Conservation (phyloP, 2,329 filamentous ascomycete genomes). For the Fusarium miscanthi region DNA sequence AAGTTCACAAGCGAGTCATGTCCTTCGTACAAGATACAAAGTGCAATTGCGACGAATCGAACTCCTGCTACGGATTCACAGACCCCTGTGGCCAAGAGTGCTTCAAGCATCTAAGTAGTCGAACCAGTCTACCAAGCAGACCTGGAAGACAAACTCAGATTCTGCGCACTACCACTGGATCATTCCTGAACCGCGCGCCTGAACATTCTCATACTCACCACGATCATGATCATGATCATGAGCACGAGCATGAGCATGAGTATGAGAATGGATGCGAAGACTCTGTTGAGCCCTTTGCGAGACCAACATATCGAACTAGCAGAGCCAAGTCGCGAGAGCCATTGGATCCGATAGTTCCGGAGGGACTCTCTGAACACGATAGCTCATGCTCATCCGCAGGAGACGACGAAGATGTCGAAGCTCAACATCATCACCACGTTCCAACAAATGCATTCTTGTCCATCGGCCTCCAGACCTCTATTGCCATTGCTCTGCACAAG, state of each 20-base stretch:
- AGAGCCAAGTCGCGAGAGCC: slow-evolving; percentile 55
- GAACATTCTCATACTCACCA: slow-evolving; percentile 44
- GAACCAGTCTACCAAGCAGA: slow-evolving; percentile 46
- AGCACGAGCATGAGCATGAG: slow-evolving; percentile 43
- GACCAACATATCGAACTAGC: slow-evolving; percentile 51
- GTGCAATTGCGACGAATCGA: slow-evolving; percentile 68
- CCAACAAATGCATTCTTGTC: slow-evolving; percentile 92
- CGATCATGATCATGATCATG: slow-evolving; percentile 41
- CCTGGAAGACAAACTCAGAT: slow-evolving; percentile 51
- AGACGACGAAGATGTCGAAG: slow-evolving; percentile 59
- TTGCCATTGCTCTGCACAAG: slow-evolving; percentile 96
- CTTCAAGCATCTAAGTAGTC: slow-evolving; percentile 66
- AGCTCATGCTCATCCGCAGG: slow-evolving; percentile 45
- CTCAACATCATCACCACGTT: slow-evolving; percentile 90
- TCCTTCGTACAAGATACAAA: slow-evolving; percentile 75
- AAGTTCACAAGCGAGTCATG: slow-evolving; percentile 67
- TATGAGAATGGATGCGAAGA: slow-evolving; percentile 41
- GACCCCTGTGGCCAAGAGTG: slow-evolving; percentile 75
- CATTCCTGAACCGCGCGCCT: slow-evolving; percentile 45
- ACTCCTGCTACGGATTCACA: slow-evolving; percentile 72
- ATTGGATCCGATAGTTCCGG: slow-evolving; percentile 43
- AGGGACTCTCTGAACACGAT: slow-evolving; percentile 38
- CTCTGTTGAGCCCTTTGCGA: slow-evolving; percentile 43
- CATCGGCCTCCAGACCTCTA: slow-evolving; percentile 94
- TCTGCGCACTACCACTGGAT: slow-evolving; percentile 57